Percentiles rank a stretch among this genome's conserved stretches.
Evolutionary conservation across 306 rosid species (phyloP).

Genomic region (Lotus japonicus): DNA sequence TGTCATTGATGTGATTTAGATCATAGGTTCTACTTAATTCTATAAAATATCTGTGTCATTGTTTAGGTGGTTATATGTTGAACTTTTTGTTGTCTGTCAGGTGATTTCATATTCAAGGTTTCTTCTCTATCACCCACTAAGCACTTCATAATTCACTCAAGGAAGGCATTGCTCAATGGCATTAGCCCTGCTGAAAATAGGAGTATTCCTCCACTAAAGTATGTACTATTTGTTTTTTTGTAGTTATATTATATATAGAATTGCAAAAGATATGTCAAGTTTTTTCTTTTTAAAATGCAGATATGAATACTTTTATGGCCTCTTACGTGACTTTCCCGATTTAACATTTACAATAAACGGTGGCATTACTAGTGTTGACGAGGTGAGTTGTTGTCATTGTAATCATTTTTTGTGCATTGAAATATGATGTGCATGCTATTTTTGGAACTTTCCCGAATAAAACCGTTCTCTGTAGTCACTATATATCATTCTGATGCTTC

Average conservation of each 20-base stretch:
- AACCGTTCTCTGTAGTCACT: not conserved
- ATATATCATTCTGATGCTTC: slow-evolving; percentile 10
- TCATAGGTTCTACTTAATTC: slow-evolving; percentile 11
- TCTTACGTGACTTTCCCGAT: slow-evolving; percentile 92
- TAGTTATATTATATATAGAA: not conserved
- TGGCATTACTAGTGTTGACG: slow-evolving; percentile 70
- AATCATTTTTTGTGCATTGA: not conserved
- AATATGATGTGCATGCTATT: not conserved
- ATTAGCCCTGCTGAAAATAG: slow-evolving; percentile 98
- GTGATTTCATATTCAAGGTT: slow-evolving; percentile 85
- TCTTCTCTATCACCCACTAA: slow-evolving; percentile 84
- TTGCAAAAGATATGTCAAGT: not conserved
- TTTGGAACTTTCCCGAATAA: not conserved
- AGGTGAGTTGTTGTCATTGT: slow-evolving; percentile 49
- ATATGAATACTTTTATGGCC: slow-evolving; percentile 86
- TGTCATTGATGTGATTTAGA: not conserved
- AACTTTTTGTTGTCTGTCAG: slow-evolving; percentile 41
- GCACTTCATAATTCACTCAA: slow-evolving; percentile 89
- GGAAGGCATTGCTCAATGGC: slow-evolving; percentile 95
- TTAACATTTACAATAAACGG: slow-evolving; percentile 89
- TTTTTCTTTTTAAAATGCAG: slow-evolving; percentile 32
- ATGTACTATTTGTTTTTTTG: slow-evolving; percentile 28
- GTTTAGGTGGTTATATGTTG: slow-evolving; percentile 14
- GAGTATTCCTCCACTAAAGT: slow-evolving; percentile 86
- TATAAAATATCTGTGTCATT: not conserved